phyloP scores from a whole-genome alignment of 2,329 filamentous ascomycete genomes.

The Nemania diffusa region DNA sequence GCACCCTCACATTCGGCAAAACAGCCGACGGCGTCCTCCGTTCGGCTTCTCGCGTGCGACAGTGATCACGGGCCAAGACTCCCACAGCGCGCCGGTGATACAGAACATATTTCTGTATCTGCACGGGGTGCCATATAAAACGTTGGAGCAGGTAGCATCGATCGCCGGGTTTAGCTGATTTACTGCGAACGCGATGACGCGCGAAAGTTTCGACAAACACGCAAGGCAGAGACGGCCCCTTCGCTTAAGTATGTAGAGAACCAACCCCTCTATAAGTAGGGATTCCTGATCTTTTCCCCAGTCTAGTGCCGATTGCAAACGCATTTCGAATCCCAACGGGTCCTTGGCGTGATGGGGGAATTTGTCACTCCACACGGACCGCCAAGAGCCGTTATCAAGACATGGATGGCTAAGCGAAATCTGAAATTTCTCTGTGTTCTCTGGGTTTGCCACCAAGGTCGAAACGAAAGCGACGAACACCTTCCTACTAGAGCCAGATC shows the following conservation, averaged over 20 bases:
- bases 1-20: slow-evolving; percentile 21
- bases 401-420: slow-evolving; percentile 23
- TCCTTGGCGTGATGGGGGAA: slow-evolving; percentile 23
- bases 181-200: neutral
- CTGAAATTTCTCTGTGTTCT: neutral
- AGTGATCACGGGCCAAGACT: neutral
- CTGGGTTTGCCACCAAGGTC: slow-evolving; percentile 6
- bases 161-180: neutral
- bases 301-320: neutral
- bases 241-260: neutral
- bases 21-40: neutral
- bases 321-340: neutral
- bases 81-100: neutral
- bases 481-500: slow-evolving; percentile 26
- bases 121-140: slow-evolving; percentile 2
- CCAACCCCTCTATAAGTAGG: too few species aligned
- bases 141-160: neutral
- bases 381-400: slow-evolving; percentile 31
- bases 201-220: neutral
- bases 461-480: slow-evolving; percentile 14
- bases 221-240: neutral
- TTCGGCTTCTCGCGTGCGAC: neutral
- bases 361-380: slow-evolving; percentile 25
- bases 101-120: neutral
- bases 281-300: neutral